phyloP scores from a whole-genome alignment of 208 protist species.

The Endotrypanum monterogeii region DNA sequence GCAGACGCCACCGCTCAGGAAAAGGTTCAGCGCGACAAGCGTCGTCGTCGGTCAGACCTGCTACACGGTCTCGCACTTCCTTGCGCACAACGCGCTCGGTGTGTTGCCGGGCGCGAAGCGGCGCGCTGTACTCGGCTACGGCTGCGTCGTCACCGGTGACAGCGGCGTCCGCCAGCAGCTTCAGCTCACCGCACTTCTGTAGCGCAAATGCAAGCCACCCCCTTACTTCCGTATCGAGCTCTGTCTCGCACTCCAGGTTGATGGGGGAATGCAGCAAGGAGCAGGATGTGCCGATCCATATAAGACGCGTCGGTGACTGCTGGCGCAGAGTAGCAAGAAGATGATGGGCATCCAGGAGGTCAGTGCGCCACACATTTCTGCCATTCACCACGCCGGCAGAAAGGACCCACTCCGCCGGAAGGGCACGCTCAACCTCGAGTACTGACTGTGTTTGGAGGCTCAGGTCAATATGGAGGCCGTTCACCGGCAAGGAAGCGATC shows the following conservation, averaged over 20 bases:
- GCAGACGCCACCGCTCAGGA: conserved; percentile 40
- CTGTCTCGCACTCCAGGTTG: conserved; percentile 59
- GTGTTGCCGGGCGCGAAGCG: conserved; percentile 28
- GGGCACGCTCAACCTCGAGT: conserved; percentile 35
- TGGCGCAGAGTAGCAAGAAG: conserved; percentile 30
- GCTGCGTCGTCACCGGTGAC: conserved; percentile 26
- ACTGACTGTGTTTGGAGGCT: conserved; percentile 34
- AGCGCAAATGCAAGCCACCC: conserved; percentile 78
- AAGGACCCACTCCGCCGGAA: conserved; percentile 58
- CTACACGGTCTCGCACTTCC: conserved; percentile 38
- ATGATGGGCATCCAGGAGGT: conserved; percentile 39
- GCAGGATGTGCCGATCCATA: conserved; percentile 82
- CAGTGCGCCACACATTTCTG: conserved; percentile 80
- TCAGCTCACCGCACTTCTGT: conserved; percentile 84
- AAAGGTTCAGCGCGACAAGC: conserved; percentile 28
- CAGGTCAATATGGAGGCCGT: conserved; percentile 84
- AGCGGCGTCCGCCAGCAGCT: conserved; percentile 47
- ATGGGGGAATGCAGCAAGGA: conserved; percentile 84
- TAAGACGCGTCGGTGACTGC: conserved; percentile 22
- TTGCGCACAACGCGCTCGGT: conserved; percentile 41
- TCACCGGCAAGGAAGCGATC: conserved; percentile 48
- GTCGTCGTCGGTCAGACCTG: conserved; percentile 25
- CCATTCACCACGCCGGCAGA: conserved; percentile 86
- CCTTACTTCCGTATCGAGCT: conserved; percentile 53
- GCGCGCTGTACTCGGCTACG: conserved; percentile 43